These are phyloP conservation scores for Nakazawaea pomicola DNA, from an alignment of 805 yeast genomes.

Conservation along the genomic window DNA sequence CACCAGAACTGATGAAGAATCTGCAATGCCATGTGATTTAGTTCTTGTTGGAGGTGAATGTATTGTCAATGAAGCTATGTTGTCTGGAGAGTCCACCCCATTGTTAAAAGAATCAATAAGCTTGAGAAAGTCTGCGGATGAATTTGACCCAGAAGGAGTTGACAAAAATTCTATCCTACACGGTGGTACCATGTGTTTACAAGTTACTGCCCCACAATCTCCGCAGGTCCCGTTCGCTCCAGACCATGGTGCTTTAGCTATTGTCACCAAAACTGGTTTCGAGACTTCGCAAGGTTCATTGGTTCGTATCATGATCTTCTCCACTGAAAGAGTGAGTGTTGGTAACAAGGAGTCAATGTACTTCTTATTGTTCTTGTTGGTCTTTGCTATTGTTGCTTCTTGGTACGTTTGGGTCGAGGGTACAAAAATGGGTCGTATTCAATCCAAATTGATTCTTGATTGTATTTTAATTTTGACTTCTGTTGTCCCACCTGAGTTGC, in stretches of 20 bases:
- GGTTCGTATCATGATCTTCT: constrained; percentile 95
- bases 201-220: constrained; percentile 69
- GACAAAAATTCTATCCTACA: constrained; percentile 87
- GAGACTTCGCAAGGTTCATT: constrained; percentile 97
- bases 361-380: constrained; percentile 82
- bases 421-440: constrained; percentile 90
- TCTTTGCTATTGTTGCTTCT: constrained; percentile 92
- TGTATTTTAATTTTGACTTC: constrained; percentile 95
- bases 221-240: constrained; percentile 64
- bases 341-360: constrained; percentile 93
- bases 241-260: constrained; percentile 86
- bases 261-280: constrained; percentile 92
- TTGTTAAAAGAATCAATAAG: constrained; percentile 86
- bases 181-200: constrained; percentile 96
- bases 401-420: constrained; percentile 99
- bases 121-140: constrained; percentile 70
- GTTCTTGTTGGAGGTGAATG: constrained; percentile 84
- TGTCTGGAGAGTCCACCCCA: constrained; percentile 98
- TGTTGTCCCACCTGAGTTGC: constrained; percentile 97
- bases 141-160: constrained; percentile 68
- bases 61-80: constrained; percentile 97
- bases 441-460: constrained; percentile 88
- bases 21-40: constrained; percentile 92
- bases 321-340: constrained; percentile 93
- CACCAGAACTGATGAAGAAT: constrained; percentile 83